A percentile compares a stretch with the other conserved stretches of the same genome.
These are phyloP conservation scores for Aspergillus ustus DNA, from an alignment of 2,329 filamentous ascomycete species.

Conservation along the genomic window DNA sequence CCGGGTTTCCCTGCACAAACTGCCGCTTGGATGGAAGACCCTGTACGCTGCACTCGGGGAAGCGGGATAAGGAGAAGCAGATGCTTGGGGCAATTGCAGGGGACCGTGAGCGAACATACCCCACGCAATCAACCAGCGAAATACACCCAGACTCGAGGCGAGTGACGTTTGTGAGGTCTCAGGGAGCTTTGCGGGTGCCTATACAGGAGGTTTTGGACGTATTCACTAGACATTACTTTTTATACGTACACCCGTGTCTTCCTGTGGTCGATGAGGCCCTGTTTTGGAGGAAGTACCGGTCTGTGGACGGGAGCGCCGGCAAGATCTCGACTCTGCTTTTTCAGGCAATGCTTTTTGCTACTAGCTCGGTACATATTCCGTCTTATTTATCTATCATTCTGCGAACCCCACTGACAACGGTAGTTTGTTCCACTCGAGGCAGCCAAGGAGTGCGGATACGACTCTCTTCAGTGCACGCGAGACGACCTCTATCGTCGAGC, in stretches of 20 bases:
- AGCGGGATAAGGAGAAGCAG: slow-evolving; percentile 17
- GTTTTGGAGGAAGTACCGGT: slow-evolving; percentile 21
- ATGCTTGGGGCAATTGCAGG: slow-evolving; percentile 5
- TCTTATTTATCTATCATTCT: neutral
- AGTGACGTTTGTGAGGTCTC: slow-evolving; percentile 13
- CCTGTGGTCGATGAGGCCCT: slow-evolving; percentile 20
- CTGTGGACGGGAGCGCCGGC: slow-evolving; percentile 10
- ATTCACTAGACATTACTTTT: slow-evolving; percentile 21
- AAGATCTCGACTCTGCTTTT: slow-evolving; percentile 20
- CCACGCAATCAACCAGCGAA: neutral
- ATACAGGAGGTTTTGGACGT: slow-evolving; percentile 15
- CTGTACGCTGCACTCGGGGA: slow-evolving; percentile 17
- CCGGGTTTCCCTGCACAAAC: slow-evolving; percentile 23
- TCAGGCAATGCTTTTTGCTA: slow-evolving; percentile 22
- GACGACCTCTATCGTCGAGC: slow-evolving; percentile 21
- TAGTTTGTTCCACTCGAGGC: slow-evolving; percentile 19
- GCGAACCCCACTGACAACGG: neutral
- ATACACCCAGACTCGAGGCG: neutral
- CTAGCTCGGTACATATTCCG: slow-evolving; percentile 12
- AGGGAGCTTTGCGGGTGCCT: slow-evolving; percentile 13
- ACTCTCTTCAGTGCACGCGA: slow-evolving; percentile 16
- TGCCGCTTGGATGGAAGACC: slow-evolving; percentile 20
- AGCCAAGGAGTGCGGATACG: slow-evolving; percentile 21
- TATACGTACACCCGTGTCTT: slow-evolving; percentile 23
- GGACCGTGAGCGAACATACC: slow-evolving; percentile 1